Evolutionary conservation across 441 rosid genomes (phyloP), one percentile per base, ranked within the genome.

Genomic region (Pelargonium fulgidum): DNA sequence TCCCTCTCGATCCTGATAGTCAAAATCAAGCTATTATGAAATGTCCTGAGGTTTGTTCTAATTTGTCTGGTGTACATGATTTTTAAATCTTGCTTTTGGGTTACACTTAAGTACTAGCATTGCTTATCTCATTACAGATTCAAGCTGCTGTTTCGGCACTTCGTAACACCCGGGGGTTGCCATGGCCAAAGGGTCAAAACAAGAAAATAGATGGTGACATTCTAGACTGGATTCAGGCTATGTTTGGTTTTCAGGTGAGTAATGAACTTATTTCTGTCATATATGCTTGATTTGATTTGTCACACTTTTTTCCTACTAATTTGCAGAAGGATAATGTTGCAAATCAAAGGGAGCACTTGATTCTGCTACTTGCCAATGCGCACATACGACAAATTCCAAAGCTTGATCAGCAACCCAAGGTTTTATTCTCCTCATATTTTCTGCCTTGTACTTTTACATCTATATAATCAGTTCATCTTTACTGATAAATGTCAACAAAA

Each of bases 351-450:
- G 99, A 95, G 75, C 99, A 95, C 76, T 78, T 95, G 77, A 92
- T 95, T 75, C 79, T 95, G 64, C 78, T 95, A 76, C 92, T 95
- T 70, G 99, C 98, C 69, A 95, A 95, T 80, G 99, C 91, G 69
- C 97, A 92, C 81, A 95, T 89, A 75, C 84, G 99, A n/a, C 96
- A 84, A 70, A 88, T 92, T 84, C 97, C 99, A 26, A 92, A 95
- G 86, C 92, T 92, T 70, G 98, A 95, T 80, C 97, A 87, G 76
- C 99, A 89, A 67, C 97, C 99, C 59, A 92, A 95, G 99, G 99
- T 95, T 73, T 78, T 59, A 24, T 22, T 59, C n/a, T 59, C 36
- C 64, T 59, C 36, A 22, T 22, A 20, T 59, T 59, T 59, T 22
- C 33, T 20, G 5, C 14, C 14, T 47, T 47, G 54, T 47, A 11